Percentiles rank a stretch among this genome's conserved stretches.
phyloP scores from a whole-genome alignment of 768 basidiomycete species.

The Hygrocybe punicea region DNA sequence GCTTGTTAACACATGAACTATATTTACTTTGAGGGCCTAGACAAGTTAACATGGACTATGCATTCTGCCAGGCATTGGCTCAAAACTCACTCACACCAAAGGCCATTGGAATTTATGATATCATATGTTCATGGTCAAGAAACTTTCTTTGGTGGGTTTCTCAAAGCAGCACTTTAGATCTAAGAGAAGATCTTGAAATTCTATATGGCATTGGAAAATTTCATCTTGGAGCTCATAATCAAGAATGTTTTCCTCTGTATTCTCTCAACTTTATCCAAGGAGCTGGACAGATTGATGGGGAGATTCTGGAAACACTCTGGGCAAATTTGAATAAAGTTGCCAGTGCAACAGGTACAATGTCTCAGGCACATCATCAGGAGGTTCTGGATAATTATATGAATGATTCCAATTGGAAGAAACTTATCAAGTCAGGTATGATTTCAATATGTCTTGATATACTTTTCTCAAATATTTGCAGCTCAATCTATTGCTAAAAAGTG shows the following conservation, averaged over 20 bases:
- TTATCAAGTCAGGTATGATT: conserved; percentile 19
- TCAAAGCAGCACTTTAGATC: conserved; percentile 2
- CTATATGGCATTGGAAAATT: conserved; percentile 12
- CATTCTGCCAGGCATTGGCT: conserved; percentile 19
- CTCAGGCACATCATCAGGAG: conserved; percentile 24
- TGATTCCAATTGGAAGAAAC: conserved; percentile 37
- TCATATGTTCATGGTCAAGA: conserved; percentile 25
- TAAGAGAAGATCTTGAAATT: conserved; percentile 1
- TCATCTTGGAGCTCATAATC: conserved; percentile 18
- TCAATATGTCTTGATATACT: not conserved
- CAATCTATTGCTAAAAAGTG: conserved; percentile 11
- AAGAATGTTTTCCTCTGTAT: conserved; percentile 10
- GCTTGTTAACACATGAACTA: not conserved
- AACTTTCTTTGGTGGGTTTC: conserved; percentile 17
- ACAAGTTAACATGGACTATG: conserved; percentile 29
- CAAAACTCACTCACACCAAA: not conserved
- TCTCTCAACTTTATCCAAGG: conserved; percentile 28
- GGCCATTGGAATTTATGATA: conserved; percentile 27
- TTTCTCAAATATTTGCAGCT: conserved; percentile 10
- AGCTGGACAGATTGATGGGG: conserved; percentile 31
- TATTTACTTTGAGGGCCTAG: conserved; percentile 7
- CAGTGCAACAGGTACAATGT: conserved; percentile 32
- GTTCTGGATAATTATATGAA: conserved; percentile 37
- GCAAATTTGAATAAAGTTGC: conserved; percentile 22
- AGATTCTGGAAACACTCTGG: conserved; percentile 37